Conservation (phyloP, 2,329 filamentous ascomycete genomes). For the Raffaelea deltoideospora region DNA sequence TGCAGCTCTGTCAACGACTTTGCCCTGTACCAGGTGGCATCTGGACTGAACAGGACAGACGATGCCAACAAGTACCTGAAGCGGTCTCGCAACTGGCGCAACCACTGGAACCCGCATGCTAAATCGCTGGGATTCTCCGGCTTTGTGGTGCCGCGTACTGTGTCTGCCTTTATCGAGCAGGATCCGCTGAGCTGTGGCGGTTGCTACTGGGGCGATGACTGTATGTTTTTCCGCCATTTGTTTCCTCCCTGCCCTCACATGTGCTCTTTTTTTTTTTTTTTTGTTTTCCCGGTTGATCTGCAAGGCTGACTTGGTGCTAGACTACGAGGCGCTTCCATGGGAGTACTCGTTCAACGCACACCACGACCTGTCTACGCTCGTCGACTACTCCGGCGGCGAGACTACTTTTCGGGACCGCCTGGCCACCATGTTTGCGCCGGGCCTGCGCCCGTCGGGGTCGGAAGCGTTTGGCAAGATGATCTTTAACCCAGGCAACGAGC, state of each 20-base stretch:
- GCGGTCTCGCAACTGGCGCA: slow-evolving; percentile 53
- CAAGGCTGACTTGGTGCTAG: slow-evolving; percentile 2
- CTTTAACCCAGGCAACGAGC: slow-evolving; percentile 39
- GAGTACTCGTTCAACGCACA: slow-evolving; percentile 56
- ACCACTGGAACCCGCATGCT: slow-evolving; percentile 51
- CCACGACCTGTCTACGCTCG: slow-evolving; percentile 44
- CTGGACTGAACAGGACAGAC: slow-evolving; percentile 28
- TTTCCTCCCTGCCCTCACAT: neutral
- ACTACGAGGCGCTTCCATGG: slow-evolving; percentile 46
- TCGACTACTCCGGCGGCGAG: slow-evolving; percentile 31
- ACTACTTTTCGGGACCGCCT: slow-evolving; percentile 40
- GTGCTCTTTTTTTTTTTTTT: no score
- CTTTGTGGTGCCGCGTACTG: slow-evolving; percentile 48
- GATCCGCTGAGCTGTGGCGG: slow-evolving; percentile 44
- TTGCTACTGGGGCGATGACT: slow-evolving; percentile 47
- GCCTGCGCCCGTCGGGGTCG: slow-evolving; percentile 23
- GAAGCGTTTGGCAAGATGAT: slow-evolving; percentile 31
- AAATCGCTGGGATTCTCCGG: slow-evolving; percentile 45
- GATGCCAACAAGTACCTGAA: slow-evolving; percentile 44
- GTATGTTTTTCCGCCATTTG: neutral
- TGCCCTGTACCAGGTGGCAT: slow-evolving; percentile 47
- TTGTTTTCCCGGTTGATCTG: neutral
- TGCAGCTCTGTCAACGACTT: slow-evolving; percentile 44
- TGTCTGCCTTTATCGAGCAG: slow-evolving; percentile 19
- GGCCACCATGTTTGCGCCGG: slow-evolving; percentile 43